Conservation (phyloP, 495 filamentous ascomycete species). For the Penicillium nucicola region DNA sequence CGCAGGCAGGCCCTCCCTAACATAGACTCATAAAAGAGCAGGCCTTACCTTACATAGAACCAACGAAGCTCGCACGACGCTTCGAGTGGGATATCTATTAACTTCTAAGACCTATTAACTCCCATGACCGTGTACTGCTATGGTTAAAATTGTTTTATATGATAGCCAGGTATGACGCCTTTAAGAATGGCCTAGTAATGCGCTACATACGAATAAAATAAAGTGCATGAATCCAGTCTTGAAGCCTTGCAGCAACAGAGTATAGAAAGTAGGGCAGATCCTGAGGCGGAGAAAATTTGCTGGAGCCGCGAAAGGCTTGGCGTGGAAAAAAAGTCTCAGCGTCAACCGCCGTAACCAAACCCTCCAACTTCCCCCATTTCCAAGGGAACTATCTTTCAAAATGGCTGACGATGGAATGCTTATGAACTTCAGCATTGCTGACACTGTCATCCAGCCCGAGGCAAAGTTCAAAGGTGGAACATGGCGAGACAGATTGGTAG, state of each 20-base stretch:
- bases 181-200: too few species aligned
- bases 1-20: background rate
- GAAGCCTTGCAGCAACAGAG: too few species aligned
- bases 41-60: too few species aligned
- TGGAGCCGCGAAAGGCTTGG: slow-evolving; percentile 21
- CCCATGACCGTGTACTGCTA: too few species aligned
- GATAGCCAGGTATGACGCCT: too few species aligned
- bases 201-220: too few species aligned
- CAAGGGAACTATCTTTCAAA: slow-evolving; percentile 9
- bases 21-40: background rate
- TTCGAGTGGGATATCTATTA: too few species aligned
- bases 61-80: too few species aligned
- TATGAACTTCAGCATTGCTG: slow-evolving; percentile 80
- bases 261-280: slow-evolving; percentile 38
- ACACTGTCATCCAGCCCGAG: slow-evolving; percentile 55
- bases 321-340: slow-evolving; percentile 28
- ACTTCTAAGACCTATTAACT: too few species aligned
- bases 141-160: too few species aligned
- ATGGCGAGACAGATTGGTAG: slow-evolving; percentile 84
- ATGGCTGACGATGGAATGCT: slow-evolving; percentile 97
- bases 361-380: background rate
- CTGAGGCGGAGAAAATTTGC: slow-evolving; percentile 36
- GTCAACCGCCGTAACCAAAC: slow-evolving; percentile 12
- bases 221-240: too few species aligned
- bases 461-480: slow-evolving; percentile 80